phyloP scores from a whole-genome alignment of 1,139 yeast genomes.

The Eremothecium gossypii region DNA sequence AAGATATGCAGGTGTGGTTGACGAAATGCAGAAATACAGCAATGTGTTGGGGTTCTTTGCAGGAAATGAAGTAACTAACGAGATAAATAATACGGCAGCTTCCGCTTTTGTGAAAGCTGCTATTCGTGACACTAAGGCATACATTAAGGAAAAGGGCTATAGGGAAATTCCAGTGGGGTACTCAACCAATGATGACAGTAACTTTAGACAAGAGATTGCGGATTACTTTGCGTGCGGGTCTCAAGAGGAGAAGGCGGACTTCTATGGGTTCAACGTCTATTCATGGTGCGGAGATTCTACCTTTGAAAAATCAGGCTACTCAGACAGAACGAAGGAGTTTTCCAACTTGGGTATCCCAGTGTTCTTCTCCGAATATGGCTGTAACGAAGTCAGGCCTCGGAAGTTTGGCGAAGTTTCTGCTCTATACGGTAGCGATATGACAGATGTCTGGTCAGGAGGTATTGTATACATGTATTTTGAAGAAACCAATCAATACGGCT shows the following conservation, averaged over 20 bases:
- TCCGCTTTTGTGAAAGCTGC: constrained; percentile 80
- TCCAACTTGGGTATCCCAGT: constrained; percentile 56
- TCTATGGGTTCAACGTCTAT: constrained; percentile 91
- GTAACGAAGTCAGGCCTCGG: constrained; percentile 57
- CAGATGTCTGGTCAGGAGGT: constrained; percentile 83
- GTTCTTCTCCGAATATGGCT: constrained; percentile 77
- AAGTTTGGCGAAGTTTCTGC: constrained; percentile 61
- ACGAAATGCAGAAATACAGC: constrained; percentile 54
- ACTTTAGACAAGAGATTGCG: constrained; percentile 58
- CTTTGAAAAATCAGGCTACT: constrained; percentile 61
- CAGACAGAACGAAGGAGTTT: constrained; percentile 63
- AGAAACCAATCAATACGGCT: constrained; percentile 66
- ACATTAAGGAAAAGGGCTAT: constrained; percentile 51
- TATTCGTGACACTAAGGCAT: constrained; percentile 62
- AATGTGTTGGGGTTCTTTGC: constrained; percentile 75
- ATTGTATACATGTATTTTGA: constrained; percentile 75
- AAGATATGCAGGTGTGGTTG: constrained; percentile 56
- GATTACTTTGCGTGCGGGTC: constrained; percentile 73
- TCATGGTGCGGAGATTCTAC: constrained; percentile 86
- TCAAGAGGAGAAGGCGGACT: constrained; percentile 60
- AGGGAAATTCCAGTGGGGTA: constrained; percentile 72
- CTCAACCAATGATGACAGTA: constrained; percentile 67
- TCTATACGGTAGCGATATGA: constrained; percentile 52
- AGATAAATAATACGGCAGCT: constrained; percentile 55
- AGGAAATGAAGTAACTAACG: constrained; percentile 73